phyloP scores from a whole-genome alignment of 2,329 filamentous ascomycete genomes.

The Botrytis hyacinthi region DNA sequence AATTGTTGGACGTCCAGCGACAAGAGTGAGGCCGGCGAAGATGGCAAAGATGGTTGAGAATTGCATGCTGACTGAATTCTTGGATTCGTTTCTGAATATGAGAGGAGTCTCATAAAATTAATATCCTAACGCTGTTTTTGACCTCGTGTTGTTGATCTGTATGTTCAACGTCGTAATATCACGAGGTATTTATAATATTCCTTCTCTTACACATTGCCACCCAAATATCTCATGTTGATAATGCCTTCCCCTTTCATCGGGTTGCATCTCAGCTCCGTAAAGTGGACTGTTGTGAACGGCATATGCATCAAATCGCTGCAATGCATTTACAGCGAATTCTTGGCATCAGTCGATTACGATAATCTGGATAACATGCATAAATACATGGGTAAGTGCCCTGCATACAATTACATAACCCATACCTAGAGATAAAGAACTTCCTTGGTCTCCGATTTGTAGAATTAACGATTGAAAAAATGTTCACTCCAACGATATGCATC shows the following conservation, averaged over 20 bases:
- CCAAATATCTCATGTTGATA: background rate
- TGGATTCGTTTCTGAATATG: background rate
- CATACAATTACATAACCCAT: background rate
- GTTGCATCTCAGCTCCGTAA: background rate
- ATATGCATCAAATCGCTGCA: background rate
- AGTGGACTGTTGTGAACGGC: background rate
- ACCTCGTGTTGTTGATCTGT: background rate
- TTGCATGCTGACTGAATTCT: background rate
- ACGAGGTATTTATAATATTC: background rate
- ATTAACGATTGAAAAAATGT: background rate
- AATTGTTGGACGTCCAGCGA: constrained; percentile 8
- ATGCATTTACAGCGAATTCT: background rate
- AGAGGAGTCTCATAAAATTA: background rate
- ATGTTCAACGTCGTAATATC: background rate
- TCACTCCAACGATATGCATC: background rate
- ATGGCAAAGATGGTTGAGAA: constrained; percentile 6
- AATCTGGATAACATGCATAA: background rate
- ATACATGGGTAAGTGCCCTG: background rate
- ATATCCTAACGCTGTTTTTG: background rate
- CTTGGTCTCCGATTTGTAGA: background rate
- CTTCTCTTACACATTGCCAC: background rate
- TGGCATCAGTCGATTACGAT: background rate
- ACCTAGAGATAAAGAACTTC: background rate
- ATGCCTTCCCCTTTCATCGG: background rate
- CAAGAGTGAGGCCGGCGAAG: background rate